Evolutionary conservation across 78 protist species (phyloP), one percentile per base, ranked within the genome.

Genomic region (Dictyostelium firmibasis): DNA sequence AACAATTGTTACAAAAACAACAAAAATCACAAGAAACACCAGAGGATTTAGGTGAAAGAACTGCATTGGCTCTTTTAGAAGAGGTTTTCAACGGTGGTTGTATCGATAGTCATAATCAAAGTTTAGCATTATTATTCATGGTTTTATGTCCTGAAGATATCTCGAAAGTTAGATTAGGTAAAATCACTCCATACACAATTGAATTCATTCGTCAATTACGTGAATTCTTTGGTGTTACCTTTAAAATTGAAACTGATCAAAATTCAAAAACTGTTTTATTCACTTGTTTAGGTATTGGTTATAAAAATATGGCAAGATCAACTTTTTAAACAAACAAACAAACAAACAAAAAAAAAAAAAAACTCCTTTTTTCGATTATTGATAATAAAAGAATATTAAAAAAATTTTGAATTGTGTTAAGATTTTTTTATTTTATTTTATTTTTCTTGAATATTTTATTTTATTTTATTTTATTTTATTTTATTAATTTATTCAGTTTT

Each of bases 61-160:
- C 97, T 3, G 96, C 98, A 25, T 64, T 47, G 78, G 77, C 91
- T 18, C 83, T 98, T 11, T 79, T 97, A 36, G 92, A 92, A 44
- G 98, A 97, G 81, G 74, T 95, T 60, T 27, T 27, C 0, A 83
- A 89, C 50, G 99, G 99, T 18, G 99, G 99, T 23, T 96, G 95
- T 44, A 70, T 97, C 18, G 99, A 98, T 83, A 35, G 96, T 20
- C 62, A 74, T 81, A 75, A 93, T 84, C 99, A 99, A 84, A 20
- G 81, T n/a, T 16, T 95, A 44, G 95, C 88, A n/a, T 86, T 98
- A 29, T 18, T 97, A 31, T 78, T 98, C 33, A 98, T 98, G 99
- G 97, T 97, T 3, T 57, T 98, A 25, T 29, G 97, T 31, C 98
- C 99, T 8, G 99, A 97, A 60, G 99, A 98, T 76, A 98, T 98